Evolutionary conservation across 2,329 filamentous ascomycete species (phyloP).

Genomic region (Neopestalotiopsis rosae): DNA sequence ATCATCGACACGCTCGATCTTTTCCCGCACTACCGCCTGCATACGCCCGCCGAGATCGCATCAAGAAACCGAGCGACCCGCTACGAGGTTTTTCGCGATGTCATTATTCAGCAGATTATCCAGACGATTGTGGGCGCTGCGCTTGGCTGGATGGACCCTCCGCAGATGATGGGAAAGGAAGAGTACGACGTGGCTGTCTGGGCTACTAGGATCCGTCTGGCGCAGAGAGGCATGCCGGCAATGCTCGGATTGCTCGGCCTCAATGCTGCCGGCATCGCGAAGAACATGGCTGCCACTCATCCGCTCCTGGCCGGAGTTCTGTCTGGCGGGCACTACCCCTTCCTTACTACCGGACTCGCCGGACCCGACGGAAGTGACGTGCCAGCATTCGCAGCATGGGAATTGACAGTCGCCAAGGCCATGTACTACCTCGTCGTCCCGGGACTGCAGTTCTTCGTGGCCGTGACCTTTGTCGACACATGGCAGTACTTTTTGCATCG

Average conservation of each 20-base stretch:
- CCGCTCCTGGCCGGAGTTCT: conserved; percentile 78
- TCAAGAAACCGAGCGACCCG: conserved; percentile 87
- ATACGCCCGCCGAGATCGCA: conserved; percentile 89
- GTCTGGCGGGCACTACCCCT: conserved; percentile 81
- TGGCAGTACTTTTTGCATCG: conserved; percentile 99
- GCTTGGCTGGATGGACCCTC: conserved; percentile 74
- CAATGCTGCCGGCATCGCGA: conserved; percentile 76
- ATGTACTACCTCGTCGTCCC: conserved; percentile 85
- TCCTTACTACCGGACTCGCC: conserved; percentile 64
- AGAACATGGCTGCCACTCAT: conserved; percentile 73
- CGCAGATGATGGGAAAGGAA: conserved; percentile 77
- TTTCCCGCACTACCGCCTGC: conserved; percentile 89
- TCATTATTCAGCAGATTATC: conserved; percentile 88
- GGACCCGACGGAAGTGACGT: conserved; percentile 56
- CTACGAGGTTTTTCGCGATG: conserved; percentile 87
- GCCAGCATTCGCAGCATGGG: conserved; percentile 84
- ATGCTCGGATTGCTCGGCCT: conserved; percentile 76
- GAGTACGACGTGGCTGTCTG: conserved; percentile 89
- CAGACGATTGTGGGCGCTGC: conserved; percentile 76
- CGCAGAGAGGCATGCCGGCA: conserved; percentile 77
- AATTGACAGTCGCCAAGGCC: conserved; percentile 73
- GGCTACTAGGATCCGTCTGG: conserved; percentile 81
- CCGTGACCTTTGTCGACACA: conserved; percentile 81
- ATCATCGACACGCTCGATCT: conserved; percentile 83
- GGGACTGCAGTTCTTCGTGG: conserved; percentile 75